Evolutionary conservation across 1,284 basidiomycete genomes (phyloP), one percentile per base, ranked within the genome.

Genomic region (Trametes polyzona): DNA sequence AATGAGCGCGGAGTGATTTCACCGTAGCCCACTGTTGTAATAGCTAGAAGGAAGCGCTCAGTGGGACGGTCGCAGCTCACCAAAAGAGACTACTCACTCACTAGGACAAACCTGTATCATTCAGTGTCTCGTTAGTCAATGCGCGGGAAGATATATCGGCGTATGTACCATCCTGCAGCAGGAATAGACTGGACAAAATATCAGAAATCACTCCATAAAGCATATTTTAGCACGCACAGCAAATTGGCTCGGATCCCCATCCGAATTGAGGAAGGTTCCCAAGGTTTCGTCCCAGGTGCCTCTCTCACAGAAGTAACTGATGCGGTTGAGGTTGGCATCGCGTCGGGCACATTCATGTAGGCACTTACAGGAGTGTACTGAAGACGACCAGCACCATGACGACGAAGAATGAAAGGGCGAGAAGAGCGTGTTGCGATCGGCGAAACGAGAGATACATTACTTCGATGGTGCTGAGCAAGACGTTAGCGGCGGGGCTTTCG

Each of bases 401-500:
- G n/a, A 95, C 89, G 73, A 96, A 95, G 73, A 95, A 96, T 2
- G 84, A 83, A 35, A 96, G 84, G 0, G 93, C 93, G 8, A 93
- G 80, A 0, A 96, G 78, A 0, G 93, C 93, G 65, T 96, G 91
- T 68, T 92, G 88, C 0, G 92, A 94, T 57, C 91, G 79, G 51
- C 88, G 81, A 37, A 95, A 87, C n/a, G 92, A 88, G 32, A 95
- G 82, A 69, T 90, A 93, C 93, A 95, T 95, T 64, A 95, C 92
- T 76, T 95, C 92, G 57, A 95, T 95, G 0, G 93, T 95, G 51
- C 87, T 91, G 61, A 11, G 42, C 41, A 32, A 29, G 24, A 35
- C 21, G 47, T 58, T 35, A 58, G 60, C 37, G 55, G 55, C 12
- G 26, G 16, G 24, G 24, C 8, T 23, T 14, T 40, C 24, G 16